phyloP scores from a whole-genome alignment of 306 rosid species.

The Chamaecrista fasciculata region DNA sequence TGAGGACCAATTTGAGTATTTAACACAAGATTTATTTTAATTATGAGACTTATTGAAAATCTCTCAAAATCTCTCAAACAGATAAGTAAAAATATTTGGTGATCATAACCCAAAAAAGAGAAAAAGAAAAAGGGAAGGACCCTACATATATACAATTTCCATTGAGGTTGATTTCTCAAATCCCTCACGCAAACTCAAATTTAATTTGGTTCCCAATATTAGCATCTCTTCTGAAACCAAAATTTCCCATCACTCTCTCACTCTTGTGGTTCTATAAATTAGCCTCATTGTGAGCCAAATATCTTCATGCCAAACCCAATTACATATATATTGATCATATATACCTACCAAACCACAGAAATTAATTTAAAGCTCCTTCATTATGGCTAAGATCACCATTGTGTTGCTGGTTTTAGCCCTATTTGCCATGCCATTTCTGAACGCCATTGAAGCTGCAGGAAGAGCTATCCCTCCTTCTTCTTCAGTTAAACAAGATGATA shows the following conservation, averaged over 20 bases:
- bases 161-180: background rate
- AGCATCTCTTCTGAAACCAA: background rate
- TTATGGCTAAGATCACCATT: slow-evolving; percentile 35
- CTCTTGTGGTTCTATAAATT: slow-evolving; percentile 32
- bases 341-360: too few relatives aligned
- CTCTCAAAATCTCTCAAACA: too few relatives aligned
- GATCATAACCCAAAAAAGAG: too few relatives aligned
- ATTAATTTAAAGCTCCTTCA: too few relatives aligned
- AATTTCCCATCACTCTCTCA: background rate
- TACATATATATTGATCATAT: background rate
- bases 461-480: slow-evolving; percentile 19
- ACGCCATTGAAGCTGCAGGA: slow-evolving; percentile 29
- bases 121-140: too few relatives aligned
- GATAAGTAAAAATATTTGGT: too few relatives aligned
- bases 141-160: too few relatives aligned
- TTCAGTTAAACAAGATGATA: background rate
- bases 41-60: too few relatives aligned
- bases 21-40: too few relatives aligned
- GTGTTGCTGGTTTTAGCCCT: slow-evolving; percentile 19
- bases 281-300: slow-evolving; percentile 1
- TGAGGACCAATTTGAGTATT: too few relatives aligned
- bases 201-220: background rate
- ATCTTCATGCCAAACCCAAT: slow-evolving; percentile 8
- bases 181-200: background rate
- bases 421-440: slow-evolving; percentile 25